Evolutionary conservation across 1,284 basidiomycete species (phyloP).

Genomic region (Anthracocystis setariae): DNA sequence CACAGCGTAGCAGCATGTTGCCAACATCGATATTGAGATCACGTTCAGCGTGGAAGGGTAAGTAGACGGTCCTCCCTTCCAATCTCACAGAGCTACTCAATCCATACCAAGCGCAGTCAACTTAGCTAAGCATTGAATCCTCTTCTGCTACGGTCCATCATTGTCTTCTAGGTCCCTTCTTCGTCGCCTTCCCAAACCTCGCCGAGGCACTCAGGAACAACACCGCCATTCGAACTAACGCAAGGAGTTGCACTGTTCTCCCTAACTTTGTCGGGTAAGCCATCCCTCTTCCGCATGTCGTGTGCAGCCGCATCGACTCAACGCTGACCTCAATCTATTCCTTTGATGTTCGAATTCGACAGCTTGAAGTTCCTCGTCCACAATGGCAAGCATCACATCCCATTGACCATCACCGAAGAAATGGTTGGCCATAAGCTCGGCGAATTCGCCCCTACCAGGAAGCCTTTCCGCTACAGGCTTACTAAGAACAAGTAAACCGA

Average conservation of each 20-base stretch:
- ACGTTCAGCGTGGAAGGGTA: slow-evolving; percentile 64
- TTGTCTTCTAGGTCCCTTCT: slow-evolving; percentile 78
- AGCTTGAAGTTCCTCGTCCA: slow-evolving; percentile 86
- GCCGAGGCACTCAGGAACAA: slow-evolving; percentile 84
- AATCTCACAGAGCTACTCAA: too few relatives aligned
- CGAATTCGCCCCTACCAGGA: slow-evolving; percentile 88
- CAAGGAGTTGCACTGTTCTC: slow-evolving; percentile 88
- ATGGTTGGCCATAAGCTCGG: slow-evolving; percentile 99
- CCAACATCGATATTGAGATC: slow-evolving; percentile 44
- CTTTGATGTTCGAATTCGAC: neutral
- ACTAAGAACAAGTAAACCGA: slow-evolving; percentile 58
- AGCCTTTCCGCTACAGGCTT: slow-evolving; percentile 69
- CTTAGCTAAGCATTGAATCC: too few relatives aligned
- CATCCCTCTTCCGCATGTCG: neutral
- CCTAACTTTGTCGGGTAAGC: slow-evolving; percentile 71
- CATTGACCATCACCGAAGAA: slow-evolving; percentile 88
- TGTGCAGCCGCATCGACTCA: neutral
- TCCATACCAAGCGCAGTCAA: too few relatives aligned
- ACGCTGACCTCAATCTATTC: neutral
- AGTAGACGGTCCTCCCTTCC: slow-evolving; percentile 6
- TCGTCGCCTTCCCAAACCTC: slow-evolving; percentile 91
- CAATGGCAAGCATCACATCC: slow-evolving; percentile 90
- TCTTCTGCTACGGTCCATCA: neutral
- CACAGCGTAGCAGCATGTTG: slow-evolving; percentile 32
- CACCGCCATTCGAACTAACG: slow-evolving; percentile 86